Conservation (phyloP, 305 asterid genomes). For the Ruellia speciosa region DNA sequence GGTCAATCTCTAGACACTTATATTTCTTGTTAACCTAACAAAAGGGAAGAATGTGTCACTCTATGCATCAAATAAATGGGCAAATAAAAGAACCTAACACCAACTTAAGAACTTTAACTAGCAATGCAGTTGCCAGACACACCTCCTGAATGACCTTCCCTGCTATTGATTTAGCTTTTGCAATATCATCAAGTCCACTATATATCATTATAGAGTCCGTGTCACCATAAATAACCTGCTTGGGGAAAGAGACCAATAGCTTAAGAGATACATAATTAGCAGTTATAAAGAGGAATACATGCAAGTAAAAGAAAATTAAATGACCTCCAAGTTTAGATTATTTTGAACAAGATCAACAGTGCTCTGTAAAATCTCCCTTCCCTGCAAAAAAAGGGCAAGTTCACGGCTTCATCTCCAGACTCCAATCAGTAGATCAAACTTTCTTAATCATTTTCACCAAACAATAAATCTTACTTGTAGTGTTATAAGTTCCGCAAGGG, state of each 20-base stretch:
- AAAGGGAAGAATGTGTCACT: conserved; percentile 12
- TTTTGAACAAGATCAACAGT: conserved; percentile 94
- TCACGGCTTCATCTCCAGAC: conserved; percentile 15
- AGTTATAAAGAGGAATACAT: conserved; percentile 16
- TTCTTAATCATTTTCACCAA: conserved; percentile 19
- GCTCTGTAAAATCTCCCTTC: conserved; percentile 91
- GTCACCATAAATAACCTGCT: conserved; percentile 96
- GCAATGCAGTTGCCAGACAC: conserved; percentile 24
- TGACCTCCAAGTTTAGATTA: conserved; percentile 77
- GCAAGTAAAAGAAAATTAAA: conserved; percentile 19
- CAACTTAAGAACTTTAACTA: neutral
- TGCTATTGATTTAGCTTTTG: conserved; percentile 72
- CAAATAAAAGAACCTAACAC: too few relatives aligned
- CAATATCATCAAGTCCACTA: conserved; percentile 88
- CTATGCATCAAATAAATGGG: neutral
- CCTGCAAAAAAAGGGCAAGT: conserved; percentile 43
- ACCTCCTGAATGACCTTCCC: conserved; percentile 92
- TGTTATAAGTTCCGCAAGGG: conserved; percentile 92
- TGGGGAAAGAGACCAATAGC: conserved; percentile 20
- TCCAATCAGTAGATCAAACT: conserved; percentile 16
- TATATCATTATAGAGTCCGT: conserved; percentile 97
- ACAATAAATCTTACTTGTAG: conserved; percentile 46
- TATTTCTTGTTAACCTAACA: conserved; percentile 92
- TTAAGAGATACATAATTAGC: conserved; percentile 19
- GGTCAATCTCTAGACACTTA: conserved; percentile 93